Evolutionary conservation across 2,329 filamentous ascomycete species (phyloP).

Genomic region (Neopestalotiopsis sp.): DNA sequence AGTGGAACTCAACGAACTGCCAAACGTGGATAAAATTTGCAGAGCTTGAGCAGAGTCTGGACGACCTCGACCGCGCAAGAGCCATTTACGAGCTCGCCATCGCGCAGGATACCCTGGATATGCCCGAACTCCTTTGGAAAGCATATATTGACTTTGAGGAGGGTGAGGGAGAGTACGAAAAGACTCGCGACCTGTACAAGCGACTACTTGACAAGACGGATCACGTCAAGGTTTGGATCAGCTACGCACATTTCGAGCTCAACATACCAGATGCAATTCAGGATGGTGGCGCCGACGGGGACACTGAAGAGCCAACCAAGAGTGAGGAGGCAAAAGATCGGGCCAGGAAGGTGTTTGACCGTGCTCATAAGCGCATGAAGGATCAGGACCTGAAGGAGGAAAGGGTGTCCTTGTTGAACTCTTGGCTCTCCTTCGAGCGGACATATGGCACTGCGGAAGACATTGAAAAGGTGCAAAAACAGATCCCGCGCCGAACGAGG

Average conservation of each 20-base stretch:
- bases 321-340: conserved; percentile 84
- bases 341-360: conserved; percentile 82
- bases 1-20: conserved; percentile 88
- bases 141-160: conserved; percentile 99
- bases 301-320: conserved; percentile 70
- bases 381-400: conserved; percentile 92
- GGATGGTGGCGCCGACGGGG: conserved; percentile 58
- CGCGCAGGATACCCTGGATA: conserved; percentile 82
- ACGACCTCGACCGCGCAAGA: conserved; percentile 85
- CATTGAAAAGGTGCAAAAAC: conserved; percentile 81
- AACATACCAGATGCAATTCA: conserved; percentile 81
- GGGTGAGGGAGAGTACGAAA: conserved; percentile 88
- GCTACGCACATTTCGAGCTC: conserved; percentile 98
- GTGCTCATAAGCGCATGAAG: conserved; percentile 86
- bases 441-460: conserved; percentile 79
- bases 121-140: conserved; percentile 98
- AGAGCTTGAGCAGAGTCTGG: conserved; percentile 87
- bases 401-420: conserved; percentile 87
- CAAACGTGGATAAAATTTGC: conserved; percentile 97
- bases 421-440: conserved; percentile 91
- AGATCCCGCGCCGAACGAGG: conserved; percentile 94
- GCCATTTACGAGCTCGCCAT: conserved; percentile 94
- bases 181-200: conserved; percentile 84
- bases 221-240: conserved; percentile 99
- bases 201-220: conserved; percentile 92